Evolutionary conservation across 228 moss, liverwort and hornwort species (phyloP).

Genomic region (Sphagnum magellanicum): DNA sequence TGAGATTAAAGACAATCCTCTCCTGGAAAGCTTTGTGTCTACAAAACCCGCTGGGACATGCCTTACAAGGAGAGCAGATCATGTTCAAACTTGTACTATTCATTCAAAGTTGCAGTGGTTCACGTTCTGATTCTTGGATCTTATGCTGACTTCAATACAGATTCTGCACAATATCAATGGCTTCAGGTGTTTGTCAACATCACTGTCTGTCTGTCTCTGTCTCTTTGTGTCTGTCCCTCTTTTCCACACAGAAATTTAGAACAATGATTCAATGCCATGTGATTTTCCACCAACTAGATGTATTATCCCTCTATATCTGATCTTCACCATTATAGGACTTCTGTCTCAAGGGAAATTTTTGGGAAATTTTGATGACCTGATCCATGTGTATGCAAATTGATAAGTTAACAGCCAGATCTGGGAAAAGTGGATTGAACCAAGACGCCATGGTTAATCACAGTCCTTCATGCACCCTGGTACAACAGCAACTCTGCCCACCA

Average conservation of each 20-base stretch:
- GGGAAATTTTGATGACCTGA: too few relatives aligned
- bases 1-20: constrained; percentile 21
- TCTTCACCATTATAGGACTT: too few relatives aligned
- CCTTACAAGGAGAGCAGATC: constrained; percentile 55
- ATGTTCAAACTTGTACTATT: constrained; percentile 57
- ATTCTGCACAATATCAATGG: constrained; percentile 34
- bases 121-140: constrained; percentile 71
- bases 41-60: constrained; percentile 59
- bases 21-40: constrained; percentile 36
- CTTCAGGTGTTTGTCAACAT: constrained; percentile 19
- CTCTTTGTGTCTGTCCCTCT: too few relatives aligned
- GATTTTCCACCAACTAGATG: too few relatives aligned
- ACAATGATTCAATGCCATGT: too few relatives aligned
- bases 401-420: constrained; percentile 50
- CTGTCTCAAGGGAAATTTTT: too few relatives aligned
- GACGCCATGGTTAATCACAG: constrained; percentile 73
- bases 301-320: too few relatives aligned
- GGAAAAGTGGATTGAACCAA: constrained; percentile 62
- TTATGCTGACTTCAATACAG: constrained; percentile 39
- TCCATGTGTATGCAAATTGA: too few relatives aligned
- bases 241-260: too few relatives aligned
- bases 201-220: too few relatives aligned
- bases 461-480: constrained; percentile 93
- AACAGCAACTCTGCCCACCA: constrained; percentile 86
- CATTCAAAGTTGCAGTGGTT: constrained; percentile 63